These are phyloP conservation scores for Torulaspora delbrueckii DNA, from an alignment of 805 yeast species.

Conservation along the genomic window DNA sequence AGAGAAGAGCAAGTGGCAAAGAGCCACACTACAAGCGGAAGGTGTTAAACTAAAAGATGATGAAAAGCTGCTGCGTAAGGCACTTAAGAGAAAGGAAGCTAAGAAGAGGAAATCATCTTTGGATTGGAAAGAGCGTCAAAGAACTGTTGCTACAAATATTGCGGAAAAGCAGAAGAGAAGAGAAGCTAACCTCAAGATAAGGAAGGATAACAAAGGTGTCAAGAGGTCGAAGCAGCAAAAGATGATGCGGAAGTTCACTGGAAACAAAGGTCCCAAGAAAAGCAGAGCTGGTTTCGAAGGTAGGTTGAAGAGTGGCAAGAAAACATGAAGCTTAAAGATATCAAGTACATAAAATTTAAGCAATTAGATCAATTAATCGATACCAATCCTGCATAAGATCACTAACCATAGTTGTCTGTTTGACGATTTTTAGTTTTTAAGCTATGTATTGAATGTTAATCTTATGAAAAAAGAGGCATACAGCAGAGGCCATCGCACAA, in stretches of 20 bases:
- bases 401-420: not conserved
- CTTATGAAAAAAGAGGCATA: not conserved
- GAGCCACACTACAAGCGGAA: conserved; percentile 78
- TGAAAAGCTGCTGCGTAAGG: conserved; percentile 79
- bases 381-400: not conserved
- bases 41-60: conserved; percentile 87
- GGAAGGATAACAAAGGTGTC: conserved; percentile 81
- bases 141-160: conserved; percentile 67
- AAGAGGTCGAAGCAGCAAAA: conserved; percentile 69
- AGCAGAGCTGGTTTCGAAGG: conserved; percentile 92
- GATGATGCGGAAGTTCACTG: conserved; percentile 59
- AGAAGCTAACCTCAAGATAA: conserved; percentile 81
- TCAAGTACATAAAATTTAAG: not conserved
- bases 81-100: conserved; percentile 77
- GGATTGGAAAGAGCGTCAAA: conserved; percentile 90
- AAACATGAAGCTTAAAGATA: conserved; percentile 12
- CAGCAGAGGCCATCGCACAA: not conserved
- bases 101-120: conserved; percentile 78
- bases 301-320: conserved; percentile 36
- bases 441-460: not conserved
- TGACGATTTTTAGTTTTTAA: not conserved
- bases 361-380: not conserved
- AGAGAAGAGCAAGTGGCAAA: conserved; percentile 80
- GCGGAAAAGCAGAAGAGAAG: conserved; percentile 78
- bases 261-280: conserved; percentile 43